Base-by-base conservation (phyloP, 1,139 yeast genomes). In the Lodderomyces jiufengensis region DNA sequence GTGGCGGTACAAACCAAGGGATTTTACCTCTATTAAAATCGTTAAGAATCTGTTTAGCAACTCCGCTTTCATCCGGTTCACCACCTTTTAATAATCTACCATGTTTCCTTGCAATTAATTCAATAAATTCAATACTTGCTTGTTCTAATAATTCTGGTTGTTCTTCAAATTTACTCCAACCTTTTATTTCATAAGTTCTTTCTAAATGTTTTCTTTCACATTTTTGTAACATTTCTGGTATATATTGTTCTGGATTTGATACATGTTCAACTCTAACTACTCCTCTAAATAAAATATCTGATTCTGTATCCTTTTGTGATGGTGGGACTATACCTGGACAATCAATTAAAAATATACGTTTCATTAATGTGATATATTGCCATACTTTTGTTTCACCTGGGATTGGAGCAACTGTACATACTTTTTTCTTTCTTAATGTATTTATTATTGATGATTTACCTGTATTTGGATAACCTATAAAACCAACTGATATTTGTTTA, bases 251-350 rank as follows among this genome's bases (percentile, higher is more conserved):
- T 6, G 98, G 97, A 51, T 85, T 73, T 0, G 95, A 79, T 29
- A 92, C 97, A 56, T 92, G 95, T 60, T 92, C 98, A 21, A 92
- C 97, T 66, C 98, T 82, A 1, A 92, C 98, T 16, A 92, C 98
- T 54, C 98, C 98, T 61, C 97, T 78, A 61, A 92, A 87, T 48
- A 92, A 63, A 53, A 92, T 88, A 57, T 92, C 98, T n/a, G 95
- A 80, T 55, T 88, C 95, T 2, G 92, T 64, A 57, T 92, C 98
- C 51, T 82, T 87, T 22, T 78, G 60, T 20, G 95, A 84, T 24
- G 98, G 98, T 7, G 98, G 98, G 5, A 94, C 98, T 56, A 92
- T 90, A 63, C 98, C 98, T 3, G 98, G 98, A 70, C 98, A 92
- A 64, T 92, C 98, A 54, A 92, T 92, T 52, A 92, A 70, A 63